These are phyloP conservation scores for Colletotrichum horii DNA, from an alignment of 2,329 filamentous ascomycete species.

Conservation along the genomic window DNA sequence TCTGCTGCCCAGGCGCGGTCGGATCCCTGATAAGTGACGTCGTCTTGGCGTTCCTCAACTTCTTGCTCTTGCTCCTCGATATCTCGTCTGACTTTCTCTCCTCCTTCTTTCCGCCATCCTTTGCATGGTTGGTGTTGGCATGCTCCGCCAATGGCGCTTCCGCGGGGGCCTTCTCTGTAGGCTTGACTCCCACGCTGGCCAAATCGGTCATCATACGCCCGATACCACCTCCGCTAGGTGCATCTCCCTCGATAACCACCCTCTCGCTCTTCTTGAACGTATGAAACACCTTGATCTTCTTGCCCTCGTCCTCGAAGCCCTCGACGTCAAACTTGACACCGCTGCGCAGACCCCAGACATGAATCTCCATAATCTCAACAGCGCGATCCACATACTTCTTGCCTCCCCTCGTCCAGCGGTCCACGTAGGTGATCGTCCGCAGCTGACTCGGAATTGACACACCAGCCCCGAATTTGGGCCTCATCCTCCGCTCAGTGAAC, in stretches of 20 bases:
- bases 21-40: slow-evolving; percentile 35
- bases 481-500: slow-evolving; percentile 85
- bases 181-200: slow-evolving; percentile 42
- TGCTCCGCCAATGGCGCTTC: slow-evolving; percentile 36
- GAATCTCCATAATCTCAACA: slow-evolving; percentile 86
- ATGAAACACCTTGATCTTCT: slow-evolving; percentile 83
- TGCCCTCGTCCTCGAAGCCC: slow-evolving; percentile 87
- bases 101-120: slow-evolving; percentile 4
- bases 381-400: slow-evolving; percentile 84
- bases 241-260: slow-evolving; percentile 65
- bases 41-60: slow-evolving; percentile 29
- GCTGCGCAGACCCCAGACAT: slow-evolving; percentile 85
- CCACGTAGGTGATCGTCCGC: slow-evolving; percentile 86
- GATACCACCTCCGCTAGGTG: slow-evolving; percentile 54
- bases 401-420: slow-evolving; percentile 77
- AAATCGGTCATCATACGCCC: slow-evolving; percentile 60
- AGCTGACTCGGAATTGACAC: slow-evolving; percentile 94
- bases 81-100: neutral
- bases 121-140: slow-evolving; percentile 27
- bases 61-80: slow-evolving; percentile 23
- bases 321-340: slow-evolving; percentile 89
- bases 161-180: slow-evolving; percentile 39
- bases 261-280: slow-evolving; percentile 78
- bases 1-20: neutral
- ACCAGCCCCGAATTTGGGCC: slow-evolving; percentile 84